Conservation (phyloP, 139 green algal species). For the Yamagishiella unicocca region DNA sequence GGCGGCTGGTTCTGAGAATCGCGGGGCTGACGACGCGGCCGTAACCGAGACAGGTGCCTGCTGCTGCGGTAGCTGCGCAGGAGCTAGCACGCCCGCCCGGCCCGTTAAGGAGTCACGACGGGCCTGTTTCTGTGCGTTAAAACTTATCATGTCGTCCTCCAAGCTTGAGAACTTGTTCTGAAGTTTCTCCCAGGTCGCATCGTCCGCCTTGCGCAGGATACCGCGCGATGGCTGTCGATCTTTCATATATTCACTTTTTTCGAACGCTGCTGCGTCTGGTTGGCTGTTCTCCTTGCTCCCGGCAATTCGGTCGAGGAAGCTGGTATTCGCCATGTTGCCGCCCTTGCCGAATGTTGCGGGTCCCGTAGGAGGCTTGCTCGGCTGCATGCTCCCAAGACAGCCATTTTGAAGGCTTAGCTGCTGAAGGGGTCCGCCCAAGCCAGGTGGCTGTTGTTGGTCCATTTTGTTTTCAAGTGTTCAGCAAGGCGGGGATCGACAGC, state of each 20-base stretch:
- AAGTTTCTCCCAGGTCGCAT: neutral
- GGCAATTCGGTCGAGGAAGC: neutral
- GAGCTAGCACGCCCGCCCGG: neutral
- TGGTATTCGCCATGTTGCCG: neutral
- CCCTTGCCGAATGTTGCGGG: neutral
- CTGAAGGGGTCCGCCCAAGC: neutral
- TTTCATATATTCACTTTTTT: slow-evolving; percentile 14
- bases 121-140: slow-evolving; percentile 4
- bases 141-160: neutral
- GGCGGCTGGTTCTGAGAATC: neutral
- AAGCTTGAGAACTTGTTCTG: slow-evolving; percentile 16
- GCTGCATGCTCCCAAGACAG: no score
- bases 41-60: neutral
- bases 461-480: slow-evolving; percentile 27
- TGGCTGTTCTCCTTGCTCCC: slow-evolving; percentile 17
- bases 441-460: neutral
- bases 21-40: neutral
- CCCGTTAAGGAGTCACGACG: slow-evolving; percentile 7
- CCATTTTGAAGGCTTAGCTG: no score
- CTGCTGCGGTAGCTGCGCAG: neutral
- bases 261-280: no score
- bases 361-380: neutral
- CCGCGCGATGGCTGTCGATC: slow-evolving; percentile 1
- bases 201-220: slow-evolving; percentile 21
- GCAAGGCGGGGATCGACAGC: no score